A percentile compares a stretch with the other conserved stretches of the same genome.
Conservation (phyloP, 2,329 filamentous ascomycete species). For the Arthrinium phaeospermum region DNA sequence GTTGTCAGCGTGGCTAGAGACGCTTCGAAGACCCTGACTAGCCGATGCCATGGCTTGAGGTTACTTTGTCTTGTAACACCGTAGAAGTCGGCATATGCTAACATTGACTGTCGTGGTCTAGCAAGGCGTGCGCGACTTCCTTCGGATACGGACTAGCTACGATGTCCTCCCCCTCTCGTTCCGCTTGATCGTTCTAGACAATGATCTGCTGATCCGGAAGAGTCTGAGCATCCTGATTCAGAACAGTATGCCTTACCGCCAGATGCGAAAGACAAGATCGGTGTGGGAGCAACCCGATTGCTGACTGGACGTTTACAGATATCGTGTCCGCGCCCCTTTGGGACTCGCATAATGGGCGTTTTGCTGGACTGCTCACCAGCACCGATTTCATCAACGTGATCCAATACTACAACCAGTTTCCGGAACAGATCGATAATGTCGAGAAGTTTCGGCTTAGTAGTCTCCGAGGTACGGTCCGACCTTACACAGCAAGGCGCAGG, state of each 20-base stretch:
- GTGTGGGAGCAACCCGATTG: neutral
- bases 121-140: conserved; percentile 92
- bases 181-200: conserved; percentile 94
- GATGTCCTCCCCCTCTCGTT: conserved; percentile 97
- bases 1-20: conserved; percentile 15
- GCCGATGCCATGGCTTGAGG: conserved; percentile 11
- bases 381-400: conserved; percentile 99
- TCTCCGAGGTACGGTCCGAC: conserved; percentile 71
- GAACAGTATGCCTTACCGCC: conserved; percentile 69
- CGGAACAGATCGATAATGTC: conserved; percentile 85
- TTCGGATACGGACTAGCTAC: conserved; percentile 95
- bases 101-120: conserved; percentile 43
- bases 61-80: conserved; percentile 16
- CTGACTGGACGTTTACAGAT: conserved; percentile 56
- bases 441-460: conserved; percentile 94
- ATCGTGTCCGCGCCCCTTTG: conserved; percentile 97
- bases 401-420: conserved; percentile 98
- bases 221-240: conserved; percentile 94
- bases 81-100: conserved; percentile 11
- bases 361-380: conserved; percentile 91
- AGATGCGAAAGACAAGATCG: neutral
- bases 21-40: conserved; percentile 18
- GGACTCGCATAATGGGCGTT: conserved; percentile 92
- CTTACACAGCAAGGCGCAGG: conserved; percentile 10
- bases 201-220: conserved; percentile 93